phyloP scores from a whole-genome alignment of 495 filamentous ascomycete genomes.

The Penicillium soppii region DNA sequence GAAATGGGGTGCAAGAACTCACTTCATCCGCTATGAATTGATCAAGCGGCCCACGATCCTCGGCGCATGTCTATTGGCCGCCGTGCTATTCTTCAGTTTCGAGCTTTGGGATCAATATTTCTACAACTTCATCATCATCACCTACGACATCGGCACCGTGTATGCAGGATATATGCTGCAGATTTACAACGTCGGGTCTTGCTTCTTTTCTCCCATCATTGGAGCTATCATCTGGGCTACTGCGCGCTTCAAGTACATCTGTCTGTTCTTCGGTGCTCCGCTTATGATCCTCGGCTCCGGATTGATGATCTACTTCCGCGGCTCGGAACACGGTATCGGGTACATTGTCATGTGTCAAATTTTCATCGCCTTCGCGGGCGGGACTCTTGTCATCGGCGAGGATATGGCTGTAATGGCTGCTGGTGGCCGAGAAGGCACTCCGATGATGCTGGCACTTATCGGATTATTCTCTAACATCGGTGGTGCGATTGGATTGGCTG shows the following conservation, averaged over 20 bases:
- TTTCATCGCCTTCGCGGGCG: conserved; percentile 71
- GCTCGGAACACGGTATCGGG: conserved; percentile 55
- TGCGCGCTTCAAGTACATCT: conserved; percentile 56
- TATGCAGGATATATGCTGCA: conserved; percentile 63
- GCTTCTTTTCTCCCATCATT: conserved; percentile 59
- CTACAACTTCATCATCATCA: conserved; percentile 70
- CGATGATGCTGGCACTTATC: conserved; percentile 67
- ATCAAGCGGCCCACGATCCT: conserved; percentile 64
- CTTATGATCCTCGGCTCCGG: conserved; percentile 64
- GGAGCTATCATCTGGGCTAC: conserved; percentile 57
- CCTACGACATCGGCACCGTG: conserved; percentile 56
- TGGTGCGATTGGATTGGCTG: conserved; percentile 64
- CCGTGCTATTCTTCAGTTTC: conserved; percentile 59
- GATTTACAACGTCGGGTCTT: conserved; percentile 71
- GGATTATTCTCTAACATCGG: conserved; percentile 67
- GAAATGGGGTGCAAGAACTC: conserved; percentile 51
- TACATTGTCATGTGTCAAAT: conserved; percentile 79
- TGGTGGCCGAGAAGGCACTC: conserved; percentile 59
- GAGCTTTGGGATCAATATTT: conserved; percentile 69
- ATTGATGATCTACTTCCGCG: conserved; percentile 69
- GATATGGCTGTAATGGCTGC: conserved; percentile 76
- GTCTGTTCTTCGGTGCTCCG: conserved; percentile 61
- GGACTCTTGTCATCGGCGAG: conserved; percentile 63
- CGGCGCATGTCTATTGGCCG: conserved; percentile 57
- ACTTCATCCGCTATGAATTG: conserved; percentile 61